Conservation (phyloP, 257 asterid genomes). For the Salvia miltiorrhiza region DNA sequence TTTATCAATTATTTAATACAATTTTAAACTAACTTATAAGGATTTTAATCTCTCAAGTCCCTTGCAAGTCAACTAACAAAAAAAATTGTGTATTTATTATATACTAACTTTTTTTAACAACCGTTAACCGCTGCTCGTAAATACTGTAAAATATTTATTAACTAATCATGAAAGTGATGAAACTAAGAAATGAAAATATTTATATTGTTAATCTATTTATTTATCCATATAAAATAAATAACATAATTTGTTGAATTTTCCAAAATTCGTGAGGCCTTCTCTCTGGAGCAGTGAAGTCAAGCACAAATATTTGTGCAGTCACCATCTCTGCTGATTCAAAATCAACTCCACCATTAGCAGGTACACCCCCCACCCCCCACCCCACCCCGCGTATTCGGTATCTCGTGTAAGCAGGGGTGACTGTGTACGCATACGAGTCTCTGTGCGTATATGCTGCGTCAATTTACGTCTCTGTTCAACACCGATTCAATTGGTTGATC, state of each 20-base stretch:
- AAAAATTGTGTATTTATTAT: no score
- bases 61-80: neutral
- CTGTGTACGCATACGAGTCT: neutral
- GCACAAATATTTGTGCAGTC: neutral
- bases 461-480: neutral
- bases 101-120: no score
- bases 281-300: neutral
- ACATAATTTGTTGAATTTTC: neutral
- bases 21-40: no score
- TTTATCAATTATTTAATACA: no score
- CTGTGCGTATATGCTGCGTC: neutral
- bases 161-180: no score
- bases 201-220: neutral
- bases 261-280: neutral
- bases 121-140: neutral
- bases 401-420: neutral
- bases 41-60: neutral
- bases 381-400: neutral
- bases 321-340: constrained; percentile 11
- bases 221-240: neutral
- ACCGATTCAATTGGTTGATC: constrained; percentile 14
- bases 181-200: neutral
- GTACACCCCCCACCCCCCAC: neutral
- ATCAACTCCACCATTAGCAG: constrained; percentile 4
- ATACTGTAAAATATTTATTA: neutral